Base-by-base conservation (phyloP, 1,139 yeast genomes). In the Yamadazyma diospyri region DNA sequence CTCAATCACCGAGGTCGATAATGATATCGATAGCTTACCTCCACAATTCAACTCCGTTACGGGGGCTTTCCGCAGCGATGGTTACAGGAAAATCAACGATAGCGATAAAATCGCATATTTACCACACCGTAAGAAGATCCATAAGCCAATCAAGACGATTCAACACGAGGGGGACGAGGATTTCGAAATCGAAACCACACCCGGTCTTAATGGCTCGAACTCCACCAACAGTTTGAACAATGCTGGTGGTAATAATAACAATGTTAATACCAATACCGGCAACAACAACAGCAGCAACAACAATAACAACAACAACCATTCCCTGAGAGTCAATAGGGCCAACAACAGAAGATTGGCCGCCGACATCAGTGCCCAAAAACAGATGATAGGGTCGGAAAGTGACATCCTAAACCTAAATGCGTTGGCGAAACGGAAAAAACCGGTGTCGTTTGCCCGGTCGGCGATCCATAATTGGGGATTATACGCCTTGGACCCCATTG, bases 401-500 rank as follows among this genome's bases (percentile, higher is more conserved):
- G 96, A 87, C 48, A 74, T 84, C 5, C 61, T 86, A 45, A 81
- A 85, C 36, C 71, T 87, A 59, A 79, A 79, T 48, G 82, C 85
- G 29, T 71, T 89, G 48, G 85, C 88, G 43, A 87, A 87, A 55
- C 74, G 97, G 40, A 87, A 83, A 57, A 92, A 92, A 55, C 95
- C 96, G 0, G 97, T 92, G 9, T 83, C 94, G 12, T 89, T 89
- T 67, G 97, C 97, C 0, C 68, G 98, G 36, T 88, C 97, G 1
- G 94, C 97, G 1, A 92, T 92, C 48, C 98, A 94, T 55, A 88
- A 92, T 51, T 92, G 98, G 98, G 99, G 99, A 0, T 62, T 92
- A 30, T 92, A 88, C 59, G 98, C 98, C 0, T 66, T 86, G 51
- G 97, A 92, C 51, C 95, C 95, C 1, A 92, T 92, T 50, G 85